phyloP scores from a whole-genome alignment of 225 moss, liverwort and hornwort genomes.

The Polytrichum commune region DNA sequence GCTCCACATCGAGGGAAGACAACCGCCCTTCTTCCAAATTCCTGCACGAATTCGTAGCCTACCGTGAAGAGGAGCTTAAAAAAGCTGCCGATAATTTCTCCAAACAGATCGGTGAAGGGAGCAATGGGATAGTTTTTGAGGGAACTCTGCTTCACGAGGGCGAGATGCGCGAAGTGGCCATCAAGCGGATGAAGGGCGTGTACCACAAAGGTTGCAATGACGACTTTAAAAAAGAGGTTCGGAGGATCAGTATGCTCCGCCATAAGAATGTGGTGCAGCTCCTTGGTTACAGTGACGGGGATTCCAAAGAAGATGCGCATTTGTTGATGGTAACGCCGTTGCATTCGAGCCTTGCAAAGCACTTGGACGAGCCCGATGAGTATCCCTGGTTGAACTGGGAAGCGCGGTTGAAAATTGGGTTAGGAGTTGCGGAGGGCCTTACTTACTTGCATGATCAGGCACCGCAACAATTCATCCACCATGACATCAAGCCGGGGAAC shows the following conservation, averaged over 20 bases:
- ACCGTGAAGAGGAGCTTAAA: neutral
- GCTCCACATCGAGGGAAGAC: neutral
- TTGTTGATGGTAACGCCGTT: conserved; percentile 25
- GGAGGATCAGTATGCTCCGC: conserved; percentile 9
- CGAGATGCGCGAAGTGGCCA: conserved; percentile 3
- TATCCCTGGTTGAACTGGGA: conserved; percentile 13
- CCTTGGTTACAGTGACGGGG: conserved; percentile 8
- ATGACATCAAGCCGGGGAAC: conserved; percentile 39
- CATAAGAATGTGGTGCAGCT: conserved; percentile 22
- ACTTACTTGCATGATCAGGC: conserved; percentile 27
- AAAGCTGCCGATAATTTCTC: conserved; percentile 7
- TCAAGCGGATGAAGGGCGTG: conserved; percentile 3
- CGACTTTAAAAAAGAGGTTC: conserved; percentile 6
- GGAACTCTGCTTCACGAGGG: conserved; percentile 8
- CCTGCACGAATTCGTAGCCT: neutral
- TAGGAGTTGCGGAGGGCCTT: conserved; percentile 20
- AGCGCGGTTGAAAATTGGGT: conserved; percentile 18
- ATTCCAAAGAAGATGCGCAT: neutral
- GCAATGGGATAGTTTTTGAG: conserved; percentile 7
- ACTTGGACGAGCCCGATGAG: neutral
- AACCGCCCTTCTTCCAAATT: neutral
- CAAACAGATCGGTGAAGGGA: conserved; percentile 12
- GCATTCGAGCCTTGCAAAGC: conserved; percentile 23
- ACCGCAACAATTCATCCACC: conserved; percentile 17
- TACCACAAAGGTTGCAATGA: neutral